These are phyloP conservation scores for Gracilaria domingensis DNA, from an alignment of 23 red algal species.

Conservation along the genomic window DNA sequence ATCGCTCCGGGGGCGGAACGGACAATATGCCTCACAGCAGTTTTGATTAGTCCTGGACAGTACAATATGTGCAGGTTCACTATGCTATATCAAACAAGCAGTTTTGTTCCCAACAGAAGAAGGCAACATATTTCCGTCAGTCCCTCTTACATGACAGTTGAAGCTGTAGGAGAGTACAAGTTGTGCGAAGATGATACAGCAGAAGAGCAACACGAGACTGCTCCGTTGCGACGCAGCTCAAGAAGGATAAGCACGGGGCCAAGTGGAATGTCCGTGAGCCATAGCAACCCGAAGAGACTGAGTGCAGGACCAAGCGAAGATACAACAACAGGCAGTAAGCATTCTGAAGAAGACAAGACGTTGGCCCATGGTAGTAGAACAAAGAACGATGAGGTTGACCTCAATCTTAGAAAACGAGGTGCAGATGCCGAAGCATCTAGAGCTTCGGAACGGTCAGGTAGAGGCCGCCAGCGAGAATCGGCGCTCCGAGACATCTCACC, in stretches of 20 bases:
- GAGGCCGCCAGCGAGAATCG: background rate
- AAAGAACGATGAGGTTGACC: background rate
- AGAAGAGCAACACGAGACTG: background rate
- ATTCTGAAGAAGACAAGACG: background rate
- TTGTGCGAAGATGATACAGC: conserved; percentile 17
- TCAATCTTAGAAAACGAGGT: background rate
- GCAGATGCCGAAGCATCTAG: background rate
- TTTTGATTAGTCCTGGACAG: conserved; percentile 45
- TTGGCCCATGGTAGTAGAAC: background rate
- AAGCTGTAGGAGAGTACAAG: conserved; percentile 29
- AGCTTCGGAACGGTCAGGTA: background rate
- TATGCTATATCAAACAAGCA: conserved; percentile 36
- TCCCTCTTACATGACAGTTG: conserved; percentile 23
- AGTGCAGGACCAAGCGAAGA: background rate
- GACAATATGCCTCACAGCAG: conserved; percentile 29
- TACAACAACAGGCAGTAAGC: background rate
- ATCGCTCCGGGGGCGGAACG: conserved; percentile 61
- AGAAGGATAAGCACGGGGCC: conserved; percentile 14
- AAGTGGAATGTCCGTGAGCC: background rate
- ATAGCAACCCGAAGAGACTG: background rate
- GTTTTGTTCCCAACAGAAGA: conserved; percentile 21
- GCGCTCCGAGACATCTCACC: background rate
- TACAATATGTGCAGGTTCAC: conserved; percentile 68
- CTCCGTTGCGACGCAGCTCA: background rate
- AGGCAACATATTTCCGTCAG: conserved; percentile 21